A percentile compares a stretch with the other conserved stretches of the same genome.
Evolutionary conservation across 768 basidiomycete genomes (phyloP).

Genomic region (Tylopilus intermedius): DNA sequence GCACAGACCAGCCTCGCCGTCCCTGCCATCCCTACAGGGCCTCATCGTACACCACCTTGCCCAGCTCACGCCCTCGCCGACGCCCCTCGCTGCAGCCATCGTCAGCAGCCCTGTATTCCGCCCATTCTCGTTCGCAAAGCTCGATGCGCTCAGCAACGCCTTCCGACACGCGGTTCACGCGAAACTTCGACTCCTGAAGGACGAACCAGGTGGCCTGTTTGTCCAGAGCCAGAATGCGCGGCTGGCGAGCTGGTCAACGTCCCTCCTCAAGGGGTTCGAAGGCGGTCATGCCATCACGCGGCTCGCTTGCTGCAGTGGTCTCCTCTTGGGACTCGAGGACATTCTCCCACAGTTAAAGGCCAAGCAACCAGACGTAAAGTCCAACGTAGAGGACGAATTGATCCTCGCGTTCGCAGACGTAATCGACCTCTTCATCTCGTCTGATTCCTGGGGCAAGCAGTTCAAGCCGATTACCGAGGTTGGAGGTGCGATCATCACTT

Average conservation of each 20-base stretch:
- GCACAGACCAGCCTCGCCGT: conserved; percentile 22
- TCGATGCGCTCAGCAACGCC: conserved; percentile 24
- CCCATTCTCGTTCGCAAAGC: conserved; percentile 27
- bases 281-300: conserved; percentile 62
- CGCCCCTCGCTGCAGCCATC: conserved; percentile 31
- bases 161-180: conserved; percentile 32
- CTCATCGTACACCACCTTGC: conserved; percentile 29
- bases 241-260: conserved; percentile 47
- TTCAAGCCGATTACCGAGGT: conserved; percentile 52
- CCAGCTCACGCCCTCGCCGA: conserved; percentile 25
- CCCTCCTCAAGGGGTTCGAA: conserved; percentile 53
- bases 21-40: conserved; percentile 21
- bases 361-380: conserved; percentile 31
- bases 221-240: conserved; percentile 35
- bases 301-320: conserved; percentile 58
- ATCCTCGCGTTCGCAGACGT: conserved; percentile 71
- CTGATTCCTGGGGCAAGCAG: conserved; percentile 60
- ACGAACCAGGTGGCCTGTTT: conserved; percentile 29
- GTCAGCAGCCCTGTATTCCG: conserved; percentile 29
- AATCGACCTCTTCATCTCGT: conserved; percentile 51
- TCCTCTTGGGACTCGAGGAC: conserved; percentile 63
- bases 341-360: conserved; percentile 30
- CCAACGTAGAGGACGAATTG: conserved; percentile 56
- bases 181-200: conserved; percentile 22
- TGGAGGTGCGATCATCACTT: conserved; percentile 28